These are phyloP conservation scores for Pythium pectinolyticum DNA, from an alignment of 352 stramenopile species.

Conservation along the genomic window DNA sequence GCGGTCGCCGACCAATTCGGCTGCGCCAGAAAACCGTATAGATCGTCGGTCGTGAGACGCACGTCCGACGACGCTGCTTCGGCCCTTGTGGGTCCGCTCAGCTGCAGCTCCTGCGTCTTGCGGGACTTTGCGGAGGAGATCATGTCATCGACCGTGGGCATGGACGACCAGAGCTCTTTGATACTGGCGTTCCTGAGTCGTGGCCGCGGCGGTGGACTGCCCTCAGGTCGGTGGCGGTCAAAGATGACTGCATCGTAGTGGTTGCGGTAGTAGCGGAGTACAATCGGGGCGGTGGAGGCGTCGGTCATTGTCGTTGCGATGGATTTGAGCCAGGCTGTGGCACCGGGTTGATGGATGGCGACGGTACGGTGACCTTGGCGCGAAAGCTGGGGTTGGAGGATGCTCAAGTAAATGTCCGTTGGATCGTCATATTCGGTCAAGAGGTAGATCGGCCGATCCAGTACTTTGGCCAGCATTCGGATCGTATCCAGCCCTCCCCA, in stretches of 20 bases:
- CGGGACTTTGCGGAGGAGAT: too few relatives aligned
- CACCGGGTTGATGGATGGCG: background rate
- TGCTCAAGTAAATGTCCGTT: background rate
- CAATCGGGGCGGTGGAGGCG: background rate
- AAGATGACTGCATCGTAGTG: slow-evolving; percentile 10
- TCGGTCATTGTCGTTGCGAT: background rate
- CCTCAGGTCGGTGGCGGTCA: slow-evolving; percentile 9
- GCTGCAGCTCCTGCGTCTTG: too few relatives aligned
- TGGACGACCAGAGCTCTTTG: background rate
- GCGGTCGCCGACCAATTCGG: background rate
- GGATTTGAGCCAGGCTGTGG: background rate
- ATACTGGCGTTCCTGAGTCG: too few relatives aligned
- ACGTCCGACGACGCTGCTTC: too few relatives aligned
- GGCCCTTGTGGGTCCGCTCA: too few relatives aligned
- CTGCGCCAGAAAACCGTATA: background rate
- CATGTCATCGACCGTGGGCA: background rate
- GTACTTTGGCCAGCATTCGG: background rate
- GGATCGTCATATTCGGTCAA: background rate
- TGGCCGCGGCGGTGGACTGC: too few relatives aligned
- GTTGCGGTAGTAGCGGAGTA: background rate
- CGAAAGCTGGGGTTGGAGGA: background rate
- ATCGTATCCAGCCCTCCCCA: slow-evolving; percentile 11
- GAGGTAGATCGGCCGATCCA: slow-evolving; percentile 3
- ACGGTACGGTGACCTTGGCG: background rate
- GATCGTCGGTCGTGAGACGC: background rate